These are phyloP conservation scores for Ganoderma boninense DNA, from an alignment of 1,284 basidiomycete genomes.

Conservation along the genomic window DNA sequence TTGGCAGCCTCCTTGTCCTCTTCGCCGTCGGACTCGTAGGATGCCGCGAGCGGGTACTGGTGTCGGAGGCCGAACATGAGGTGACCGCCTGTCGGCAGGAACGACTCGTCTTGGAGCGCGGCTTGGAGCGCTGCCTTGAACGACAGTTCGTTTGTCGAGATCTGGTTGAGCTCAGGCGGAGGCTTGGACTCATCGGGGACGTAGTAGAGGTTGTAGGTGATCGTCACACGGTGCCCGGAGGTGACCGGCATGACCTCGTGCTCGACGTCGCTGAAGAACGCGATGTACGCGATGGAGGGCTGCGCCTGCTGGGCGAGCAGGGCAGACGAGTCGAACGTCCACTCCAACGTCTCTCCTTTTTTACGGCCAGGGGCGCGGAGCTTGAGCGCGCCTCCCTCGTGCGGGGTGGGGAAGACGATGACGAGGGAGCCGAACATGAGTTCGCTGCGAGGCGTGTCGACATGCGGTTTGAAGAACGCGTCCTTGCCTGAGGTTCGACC, in stretches of 20 bases:
- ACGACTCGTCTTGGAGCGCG: constrained; percentile 37
- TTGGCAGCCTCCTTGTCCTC: background rate
- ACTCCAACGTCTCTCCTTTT: constrained; percentile 13
- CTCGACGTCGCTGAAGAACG: constrained; percentile 55
- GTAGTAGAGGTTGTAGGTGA: constrained; percentile 52
- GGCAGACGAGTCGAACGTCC: constrained; percentile 43
- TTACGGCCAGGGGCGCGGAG: constrained; percentile 42
- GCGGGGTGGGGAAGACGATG: constrained; percentile 47
- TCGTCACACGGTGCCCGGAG: constrained; percentile 49
- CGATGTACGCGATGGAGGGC: constrained; percentile 43
- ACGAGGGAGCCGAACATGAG: constrained; percentile 53
- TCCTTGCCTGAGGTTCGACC: constrained; percentile 21
- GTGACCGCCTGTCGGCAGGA: constrained; percentile 43
- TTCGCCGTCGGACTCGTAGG: too few relatives aligned
- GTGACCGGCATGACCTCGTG: constrained; percentile 53
- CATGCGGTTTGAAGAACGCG: constrained; percentile 39
- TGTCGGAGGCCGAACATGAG: constrained; percentile 50
- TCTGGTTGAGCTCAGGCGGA: background rate
- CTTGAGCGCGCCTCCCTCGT: constrained; percentile 50
- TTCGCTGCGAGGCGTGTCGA: constrained; percentile 36
- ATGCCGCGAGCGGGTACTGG: constrained; percentile 36
- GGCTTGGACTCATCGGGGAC: constrained; percentile 6
- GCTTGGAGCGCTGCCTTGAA: constrained; percentile 27
- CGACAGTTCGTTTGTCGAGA: constrained; percentile 4
- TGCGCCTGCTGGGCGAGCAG: constrained; percentile 24